Base-by-base conservation (phyloP, 2,329 filamentous ascomycete genomes). In the Pyrenophora seminiperda region DNA sequence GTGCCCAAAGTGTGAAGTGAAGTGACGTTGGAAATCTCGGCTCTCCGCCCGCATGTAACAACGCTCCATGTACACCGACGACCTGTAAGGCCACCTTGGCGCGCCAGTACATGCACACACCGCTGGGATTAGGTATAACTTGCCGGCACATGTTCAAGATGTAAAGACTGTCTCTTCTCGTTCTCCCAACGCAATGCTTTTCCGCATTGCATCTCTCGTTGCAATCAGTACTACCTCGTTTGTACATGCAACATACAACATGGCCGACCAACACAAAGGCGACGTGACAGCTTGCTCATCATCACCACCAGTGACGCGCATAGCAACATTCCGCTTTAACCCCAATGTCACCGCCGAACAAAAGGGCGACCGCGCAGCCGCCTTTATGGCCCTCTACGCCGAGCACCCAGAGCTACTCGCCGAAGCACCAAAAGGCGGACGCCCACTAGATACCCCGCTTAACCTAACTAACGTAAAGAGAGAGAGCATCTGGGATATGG, bases 281-380 rank as follows among this genome's bases (percentile, higher is more conserved):
- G 1, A 36, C 22, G 5, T 30, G 44, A 3, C 34, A 4, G 41
- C 14, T 5, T 30, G 38, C 2, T 32, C 19, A 9, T 32, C 19
- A 9, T 4, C 34, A 27, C 30, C 30, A 0, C 58, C 58, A 2
- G 54, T 67, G 14, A 66, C 61, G 1, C 53, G 63, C 24, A 59
- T 67, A 41, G 65, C 62, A 29, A 57, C 52, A 9, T 68, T 67
- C 34, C 56, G 54, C 10, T 68, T 67, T 45, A 41, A 43, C 0
- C 41, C 53, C 0, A 38, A 53, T 13, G 54, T 63, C 3, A 63
- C 56, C 4, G 14, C 58, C 0, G 53, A 15, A 15, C 57, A 63
- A 34, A 67, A 67, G 36, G 54, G 54, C 10, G 61, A 57, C 11
- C 55, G 63, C 31, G 62, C 63, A 32, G 33, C 54, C 7, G 59